Percentiles rank a stretch among this genome's conserved stretches.
Conservation (phyloP, 805 yeast species). For the Kuraishia floccosa region DNA sequence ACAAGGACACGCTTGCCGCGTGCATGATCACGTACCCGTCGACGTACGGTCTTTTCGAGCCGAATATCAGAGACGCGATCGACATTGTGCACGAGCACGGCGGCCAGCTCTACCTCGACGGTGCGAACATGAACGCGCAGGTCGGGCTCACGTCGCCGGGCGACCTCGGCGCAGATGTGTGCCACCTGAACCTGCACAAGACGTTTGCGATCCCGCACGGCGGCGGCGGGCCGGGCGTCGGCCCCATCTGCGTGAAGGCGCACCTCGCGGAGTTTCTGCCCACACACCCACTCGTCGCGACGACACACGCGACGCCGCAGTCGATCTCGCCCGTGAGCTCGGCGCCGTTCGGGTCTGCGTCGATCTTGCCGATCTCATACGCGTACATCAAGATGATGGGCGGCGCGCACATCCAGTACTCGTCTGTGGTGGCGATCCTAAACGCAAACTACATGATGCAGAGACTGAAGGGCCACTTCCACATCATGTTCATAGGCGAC, state of each 20-base stretch:
- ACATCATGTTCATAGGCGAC: constrained; percentile 62
- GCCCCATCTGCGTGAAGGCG: constrained; percentile 87
- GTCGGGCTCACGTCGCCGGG: constrained; percentile 97
- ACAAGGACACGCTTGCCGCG: constrained; percentile 68
- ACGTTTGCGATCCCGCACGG: constrained; percentile 98
- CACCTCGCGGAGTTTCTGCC: constrained; percentile 82
- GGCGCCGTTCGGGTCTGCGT: constrained; percentile 94
- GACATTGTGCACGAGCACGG: constrained; percentile 78
- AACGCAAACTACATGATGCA: constrained; percentile 95
- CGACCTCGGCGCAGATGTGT: constrained; percentile 95
- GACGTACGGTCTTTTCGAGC: constrained; percentile 93
- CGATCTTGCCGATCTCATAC: constrained; percentile 87
- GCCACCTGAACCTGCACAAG: constrained; percentile 93
- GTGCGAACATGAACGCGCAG: constrained; percentile 99
- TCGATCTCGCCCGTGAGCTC: constrained; percentile 74
- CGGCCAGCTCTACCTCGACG: constrained; percentile 95
- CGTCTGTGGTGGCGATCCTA: constrained; percentile 85
- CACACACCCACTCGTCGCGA: constrained; percentile 54
- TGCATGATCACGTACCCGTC: constrained; percentile 97
- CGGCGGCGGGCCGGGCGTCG: constrained; percentile 99
- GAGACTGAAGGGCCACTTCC: constrained; percentile 57
- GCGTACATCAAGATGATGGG: constrained; percentile 95
- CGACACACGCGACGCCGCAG: constrained; percentile 24
- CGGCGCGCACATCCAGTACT: constrained; percentile 66
- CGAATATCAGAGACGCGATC: constrained; percentile 76